phyloP scores from a whole-genome alignment of 2,329 filamentous ascomycete genomes.

The Phyllachora maydis region DNA sequence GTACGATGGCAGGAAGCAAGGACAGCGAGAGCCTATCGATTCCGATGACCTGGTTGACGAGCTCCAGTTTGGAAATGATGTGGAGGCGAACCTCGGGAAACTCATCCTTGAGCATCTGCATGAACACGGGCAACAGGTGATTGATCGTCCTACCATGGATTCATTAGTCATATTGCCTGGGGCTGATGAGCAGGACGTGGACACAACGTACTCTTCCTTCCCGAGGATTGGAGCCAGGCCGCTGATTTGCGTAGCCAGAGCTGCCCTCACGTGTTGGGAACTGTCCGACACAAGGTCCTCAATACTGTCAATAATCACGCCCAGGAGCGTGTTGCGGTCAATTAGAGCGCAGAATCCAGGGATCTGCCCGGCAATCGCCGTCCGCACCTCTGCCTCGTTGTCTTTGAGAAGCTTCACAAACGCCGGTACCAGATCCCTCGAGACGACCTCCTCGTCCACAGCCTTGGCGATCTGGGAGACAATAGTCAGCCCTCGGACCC shows the following conservation, averaged over 20 bases:
- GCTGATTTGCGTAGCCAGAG: constrained; percentile 90
- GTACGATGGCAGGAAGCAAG: constrained; percentile 87
- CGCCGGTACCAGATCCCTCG: constrained; percentile 80
- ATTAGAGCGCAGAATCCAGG: constrained; percentile 88
- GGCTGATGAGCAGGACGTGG: too few species aligned
- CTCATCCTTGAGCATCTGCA: constrained; percentile 98
- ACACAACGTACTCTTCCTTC: constrained; percentile 65
- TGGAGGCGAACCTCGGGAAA: constrained; percentile 95
- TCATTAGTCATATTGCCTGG: too few species aligned
- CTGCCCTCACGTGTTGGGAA: constrained; percentile 90
- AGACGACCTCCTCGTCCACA: constrained; percentile 90
- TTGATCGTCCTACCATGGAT: constrained; percentile 83
- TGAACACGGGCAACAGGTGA: constrained; percentile 93
- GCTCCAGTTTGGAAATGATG: constrained; percentile 98
- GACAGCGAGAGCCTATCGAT: constrained; percentile 95
- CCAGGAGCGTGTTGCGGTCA: constrained; percentile 69
- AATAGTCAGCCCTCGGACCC: constrained; percentile 5
- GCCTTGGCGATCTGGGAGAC: constrained; percentile 72
- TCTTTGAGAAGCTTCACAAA: constrained; percentile 98
- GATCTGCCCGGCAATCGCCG: constrained; percentile 91
- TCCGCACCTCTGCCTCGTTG: constrained; percentile 91
- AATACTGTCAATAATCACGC: constrained; percentile 90
- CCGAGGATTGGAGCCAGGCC: constrained; percentile 90
- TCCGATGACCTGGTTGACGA: constrained; percentile 96
- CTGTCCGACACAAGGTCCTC: constrained; percentile 92